Conservation (phyloP, 192 early-diverging fungal genomes). For the Backusella westeae region DNA sequence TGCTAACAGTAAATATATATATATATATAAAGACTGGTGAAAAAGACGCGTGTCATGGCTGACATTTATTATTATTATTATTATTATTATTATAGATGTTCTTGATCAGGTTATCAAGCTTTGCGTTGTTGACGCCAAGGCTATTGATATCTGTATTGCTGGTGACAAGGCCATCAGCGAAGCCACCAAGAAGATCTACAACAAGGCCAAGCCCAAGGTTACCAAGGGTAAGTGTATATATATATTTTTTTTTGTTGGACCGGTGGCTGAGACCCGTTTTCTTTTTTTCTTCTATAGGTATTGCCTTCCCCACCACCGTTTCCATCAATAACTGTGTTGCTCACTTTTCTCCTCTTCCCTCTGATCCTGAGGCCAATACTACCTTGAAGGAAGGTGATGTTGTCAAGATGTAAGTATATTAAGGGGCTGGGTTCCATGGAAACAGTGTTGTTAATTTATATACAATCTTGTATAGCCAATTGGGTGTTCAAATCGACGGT, state of each 20-base stretch:
- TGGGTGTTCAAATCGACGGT: conserved; percentile 93
- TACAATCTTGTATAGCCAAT: conserved; percentile 44
- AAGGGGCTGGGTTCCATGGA: too few relatives aligned
- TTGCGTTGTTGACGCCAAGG: conserved; percentile 75
- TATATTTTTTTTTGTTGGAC: background rate
- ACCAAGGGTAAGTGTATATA: conserved; percentile 21
- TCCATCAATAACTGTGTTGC: conserved; percentile 81
- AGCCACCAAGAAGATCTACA: conserved; percentile 77
- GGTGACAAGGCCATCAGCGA: conserved; percentile 86
- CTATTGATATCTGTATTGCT: conserved; percentile 83
- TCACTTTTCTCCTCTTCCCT: conserved; percentile 84
- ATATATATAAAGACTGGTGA: background rate
- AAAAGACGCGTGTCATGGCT: background rate
- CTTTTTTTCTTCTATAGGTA: conserved; percentile 42
- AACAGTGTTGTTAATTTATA: too few relatives aligned
- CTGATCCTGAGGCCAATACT: conserved; percentile 56
- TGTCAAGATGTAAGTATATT: conserved; percentile 75
- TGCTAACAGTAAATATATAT: conserved; percentile 65
- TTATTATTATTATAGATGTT: conserved; percentile 32
- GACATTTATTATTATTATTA: background rate
- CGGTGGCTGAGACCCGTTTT: background rate
- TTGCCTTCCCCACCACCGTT: conserved; percentile 86
- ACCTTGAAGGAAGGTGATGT: conserved; percentile 78
- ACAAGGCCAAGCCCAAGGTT: conserved; percentile 77
- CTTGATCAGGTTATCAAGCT: conserved; percentile 67